These are phyloP conservation scores for Pseudodiploospora longispora DNA, from an alignment of 2,329 filamentous ascomycete genomes.

Conservation along the genomic window DNA sequence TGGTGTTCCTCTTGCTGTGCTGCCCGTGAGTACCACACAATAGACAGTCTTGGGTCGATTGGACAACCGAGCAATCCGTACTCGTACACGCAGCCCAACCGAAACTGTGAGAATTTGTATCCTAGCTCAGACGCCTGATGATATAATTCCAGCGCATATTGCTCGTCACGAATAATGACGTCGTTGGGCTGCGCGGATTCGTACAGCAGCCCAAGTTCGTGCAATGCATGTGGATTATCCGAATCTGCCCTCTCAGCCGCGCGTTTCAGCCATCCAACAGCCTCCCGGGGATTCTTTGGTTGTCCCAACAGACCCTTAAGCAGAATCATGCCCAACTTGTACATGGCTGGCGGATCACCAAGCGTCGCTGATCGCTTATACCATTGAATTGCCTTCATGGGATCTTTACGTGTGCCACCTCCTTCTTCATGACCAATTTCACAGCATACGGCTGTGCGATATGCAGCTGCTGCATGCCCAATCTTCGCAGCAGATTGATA, in stretches of 20 bases:
- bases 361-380: conserved; percentile 88
- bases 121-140: conserved; percentile 77
- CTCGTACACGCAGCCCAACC: conserved; percentile 80
- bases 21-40: conserved; percentile 88
- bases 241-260: conserved; percentile 80
- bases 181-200: conserved; percentile 59
- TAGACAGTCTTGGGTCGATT: conserved; percentile 76
- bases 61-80: conserved; percentile 77
- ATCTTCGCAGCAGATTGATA: conserved; percentile 92
- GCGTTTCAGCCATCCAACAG: conserved; percentile 84
- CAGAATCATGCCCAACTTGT: conserved; percentile 94
- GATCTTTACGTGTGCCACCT: conserved; percentile 84
- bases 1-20: conserved; percentile 93
- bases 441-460: conserved; percentile 92
- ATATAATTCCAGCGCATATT: conserved; percentile 75
- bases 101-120: conserved; percentile 92
- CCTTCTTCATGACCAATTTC: conserved; percentile 93
- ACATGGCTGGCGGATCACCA: conserved; percentile 91
- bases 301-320: conserved; percentile 93
- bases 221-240: conserved; percentile 90
- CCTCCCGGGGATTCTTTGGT: conserved; percentile 71
- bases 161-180: conserved; percentile 70
- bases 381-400: conserved; percentile 94
- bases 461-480: conserved; percentile 79
- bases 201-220: conserved; percentile 69